Conservation (phyloP, 768 basidiomycete species). For the Mycena capillaripes region DNA sequence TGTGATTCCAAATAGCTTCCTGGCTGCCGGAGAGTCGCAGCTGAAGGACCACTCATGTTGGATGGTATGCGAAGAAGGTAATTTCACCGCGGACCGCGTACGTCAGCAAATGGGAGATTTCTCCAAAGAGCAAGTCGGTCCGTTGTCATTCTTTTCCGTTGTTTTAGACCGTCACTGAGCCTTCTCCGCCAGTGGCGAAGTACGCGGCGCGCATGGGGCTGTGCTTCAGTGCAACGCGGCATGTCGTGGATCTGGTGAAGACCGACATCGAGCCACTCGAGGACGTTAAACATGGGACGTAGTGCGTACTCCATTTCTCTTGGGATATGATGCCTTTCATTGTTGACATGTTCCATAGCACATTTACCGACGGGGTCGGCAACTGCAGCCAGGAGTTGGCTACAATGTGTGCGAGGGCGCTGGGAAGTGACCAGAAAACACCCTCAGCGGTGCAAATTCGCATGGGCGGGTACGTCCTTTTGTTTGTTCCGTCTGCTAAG, state of each 20-base stretch:
- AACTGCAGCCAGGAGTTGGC: constrained; percentile 37
- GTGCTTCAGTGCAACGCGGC: constrained; percentile 34
- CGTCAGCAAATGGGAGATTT: constrained; percentile 37
- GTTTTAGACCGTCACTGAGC: not conserved
- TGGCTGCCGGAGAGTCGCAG: constrained; percentile 37
- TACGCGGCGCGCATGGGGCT: constrained; percentile 37
- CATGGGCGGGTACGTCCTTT: constrained; percentile 36
- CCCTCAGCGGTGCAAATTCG: constrained; percentile 37
- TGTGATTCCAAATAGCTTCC: constrained; percentile 20
- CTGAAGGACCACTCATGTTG: constrained; percentile 39
- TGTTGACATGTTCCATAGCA: not conserved
- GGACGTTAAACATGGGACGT: constrained; percentile 25
- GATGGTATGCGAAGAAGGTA: constrained; percentile 36
- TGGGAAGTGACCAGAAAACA: constrained; percentile 25
- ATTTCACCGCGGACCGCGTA: constrained; percentile 35
- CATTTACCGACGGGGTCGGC: constrained; percentile 36
- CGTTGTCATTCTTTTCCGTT: not conserved
- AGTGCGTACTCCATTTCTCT: not conserved
- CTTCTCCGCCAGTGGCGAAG: constrained; percentile 25
- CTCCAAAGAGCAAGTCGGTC: constrained; percentile 23
- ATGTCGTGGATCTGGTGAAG: constrained; percentile 17
- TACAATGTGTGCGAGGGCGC: constrained; percentile 18
- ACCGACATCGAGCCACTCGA: constrained; percentile 19
- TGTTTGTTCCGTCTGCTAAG: too few relatives aligned
- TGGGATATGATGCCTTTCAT: not conserved